Percentiles rank a stretch among this genome's conserved stretches.
Conservation (phyloP, 164 flowering plant species). For the Litsea cubeba region DNA sequence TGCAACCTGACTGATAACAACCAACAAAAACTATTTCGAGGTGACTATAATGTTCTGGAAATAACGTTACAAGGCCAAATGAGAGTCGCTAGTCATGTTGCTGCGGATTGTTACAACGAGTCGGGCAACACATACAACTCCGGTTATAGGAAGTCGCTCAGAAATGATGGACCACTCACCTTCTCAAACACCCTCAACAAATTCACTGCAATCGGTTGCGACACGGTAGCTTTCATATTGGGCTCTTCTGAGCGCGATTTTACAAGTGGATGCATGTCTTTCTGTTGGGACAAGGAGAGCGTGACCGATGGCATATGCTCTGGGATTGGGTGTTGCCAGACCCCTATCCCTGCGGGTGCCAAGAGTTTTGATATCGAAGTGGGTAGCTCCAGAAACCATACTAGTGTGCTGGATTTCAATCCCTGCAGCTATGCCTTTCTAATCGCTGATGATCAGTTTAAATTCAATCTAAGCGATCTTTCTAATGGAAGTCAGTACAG, state of each 20-base stretch:
- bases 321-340: conserved; percentile 7
- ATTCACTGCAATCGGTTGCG: conserved; percentile 1
- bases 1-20: background rate
- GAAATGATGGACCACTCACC: background rate
- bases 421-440: background rate
- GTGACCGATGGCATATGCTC: conserved; percentile 1
- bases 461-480: background rate
- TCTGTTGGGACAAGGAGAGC: background rate
- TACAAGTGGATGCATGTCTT: background rate
- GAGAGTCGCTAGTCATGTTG: too few species aligned
- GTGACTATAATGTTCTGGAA: too few species aligned
- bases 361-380: conserved; percentile 1
- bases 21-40: background rate
- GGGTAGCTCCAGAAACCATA: too few species aligned
- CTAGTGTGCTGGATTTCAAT: background rate
- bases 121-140: too few species aligned
- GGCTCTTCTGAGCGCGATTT: background rate
- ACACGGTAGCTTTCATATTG: background rate
- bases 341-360: background rate
- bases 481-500: too few species aligned
- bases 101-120: too few species aligned
- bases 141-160: background rate
- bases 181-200: background rate
- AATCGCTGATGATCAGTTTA: background rate
- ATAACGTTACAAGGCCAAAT: too few species aligned